Conservation (phyloP, 1,139 yeast species). For the Candida albicans region DNA sequence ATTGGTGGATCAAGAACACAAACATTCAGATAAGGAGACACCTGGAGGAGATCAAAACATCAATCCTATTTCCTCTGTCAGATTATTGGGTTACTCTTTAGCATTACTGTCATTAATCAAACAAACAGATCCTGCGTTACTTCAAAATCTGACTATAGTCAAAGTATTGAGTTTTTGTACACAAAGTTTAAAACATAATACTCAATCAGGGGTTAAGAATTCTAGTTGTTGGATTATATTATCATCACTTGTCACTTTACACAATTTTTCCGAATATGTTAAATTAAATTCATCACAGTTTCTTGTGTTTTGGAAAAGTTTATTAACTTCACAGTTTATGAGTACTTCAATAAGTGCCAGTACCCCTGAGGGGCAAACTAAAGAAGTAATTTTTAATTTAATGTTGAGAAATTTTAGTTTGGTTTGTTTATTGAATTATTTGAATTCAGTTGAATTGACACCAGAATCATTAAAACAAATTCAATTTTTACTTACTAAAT, state of each 20-base stretch:
- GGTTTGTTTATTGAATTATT: constrained; percentile 42
- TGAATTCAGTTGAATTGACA: constrained; percentile 38
- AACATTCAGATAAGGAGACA: constrained; percentile 19
- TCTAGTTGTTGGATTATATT: constrained; percentile 68
- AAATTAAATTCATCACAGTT: constrained; percentile 74
- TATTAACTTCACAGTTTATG: constrained; percentile 58
- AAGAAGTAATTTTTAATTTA: constrained; percentile 39
- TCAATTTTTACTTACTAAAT: constrained; percentile 43
- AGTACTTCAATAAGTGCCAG: constrained; percentile 26
- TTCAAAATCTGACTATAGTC: constrained; percentile 45
- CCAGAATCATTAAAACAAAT: constrained; percentile 47
- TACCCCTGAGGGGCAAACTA: constrained; percentile 24
- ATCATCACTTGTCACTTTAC: constrained; percentile 74
- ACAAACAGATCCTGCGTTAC: constrained; percentile 35
- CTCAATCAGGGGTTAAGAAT: constrained; percentile 22
- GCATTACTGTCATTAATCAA: constrained; percentile 40
- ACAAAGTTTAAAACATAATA: constrained; percentile 44
- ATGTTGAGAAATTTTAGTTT: constrained; percentile 42
- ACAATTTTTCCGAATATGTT: constrained; percentile 57
- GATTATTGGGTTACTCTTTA: constrained; percentile 36
- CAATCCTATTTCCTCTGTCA: constrained; percentile 22
- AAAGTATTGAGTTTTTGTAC: constrained; percentile 50
- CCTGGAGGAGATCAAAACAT: constrained; percentile 23
- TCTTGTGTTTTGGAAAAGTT: constrained; percentile 75
- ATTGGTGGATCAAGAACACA: constrained; percentile 35